A percentile compares a stretch with the other conserved stretches of the same genome.
Evolutionary conservation across 2,329 filamentous ascomycete species (phyloP).

Genomic region (Verticillium isaacii): DNA sequence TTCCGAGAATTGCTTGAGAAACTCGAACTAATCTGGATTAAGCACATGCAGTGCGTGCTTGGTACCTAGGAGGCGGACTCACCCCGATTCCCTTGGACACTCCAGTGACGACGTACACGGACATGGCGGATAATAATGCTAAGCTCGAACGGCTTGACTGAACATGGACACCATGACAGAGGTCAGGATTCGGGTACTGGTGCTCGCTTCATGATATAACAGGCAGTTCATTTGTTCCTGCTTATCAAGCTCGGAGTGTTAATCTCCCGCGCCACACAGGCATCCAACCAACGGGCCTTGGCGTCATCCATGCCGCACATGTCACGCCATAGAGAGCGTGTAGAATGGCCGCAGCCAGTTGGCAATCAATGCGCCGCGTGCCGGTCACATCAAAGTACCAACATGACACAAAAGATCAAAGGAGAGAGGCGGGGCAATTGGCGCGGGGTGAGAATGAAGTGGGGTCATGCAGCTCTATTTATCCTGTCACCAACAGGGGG

Average conservation of each 20-base stretch:
- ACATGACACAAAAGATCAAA: too few relatives aligned
- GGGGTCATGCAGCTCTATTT: background rate
- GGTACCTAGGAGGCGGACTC: background rate
- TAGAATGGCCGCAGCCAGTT: too few relatives aligned
- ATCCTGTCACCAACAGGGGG: background rate
- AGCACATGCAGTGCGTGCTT: background rate
- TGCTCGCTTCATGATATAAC: background rate
- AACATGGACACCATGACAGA: background rate
- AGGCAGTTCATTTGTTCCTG: background rate
- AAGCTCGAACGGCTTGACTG: too few relatives aligned
- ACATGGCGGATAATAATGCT: conserved; percentile 4
- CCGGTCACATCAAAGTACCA: too few relatives aligned
- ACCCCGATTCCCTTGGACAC: conserved; percentile 13
- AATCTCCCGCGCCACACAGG: background rate
- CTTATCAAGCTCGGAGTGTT: background rate
- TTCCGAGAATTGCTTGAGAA: conserved; percentile 35
- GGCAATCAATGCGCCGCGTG: too few relatives aligned
- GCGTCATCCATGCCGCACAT: background rate
- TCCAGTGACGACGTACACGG: conserved; percentile 14
- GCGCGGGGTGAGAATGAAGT: background rate
- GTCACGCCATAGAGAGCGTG: background rate
- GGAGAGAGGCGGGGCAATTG: too few relatives aligned
- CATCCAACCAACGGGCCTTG: background rate
- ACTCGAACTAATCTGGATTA: conserved; percentile 34
- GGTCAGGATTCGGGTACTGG: background rate